Conservation (phyloP, 2,329 filamentous ascomycete genomes). For the Parastagonospora nodorum region DNA sequence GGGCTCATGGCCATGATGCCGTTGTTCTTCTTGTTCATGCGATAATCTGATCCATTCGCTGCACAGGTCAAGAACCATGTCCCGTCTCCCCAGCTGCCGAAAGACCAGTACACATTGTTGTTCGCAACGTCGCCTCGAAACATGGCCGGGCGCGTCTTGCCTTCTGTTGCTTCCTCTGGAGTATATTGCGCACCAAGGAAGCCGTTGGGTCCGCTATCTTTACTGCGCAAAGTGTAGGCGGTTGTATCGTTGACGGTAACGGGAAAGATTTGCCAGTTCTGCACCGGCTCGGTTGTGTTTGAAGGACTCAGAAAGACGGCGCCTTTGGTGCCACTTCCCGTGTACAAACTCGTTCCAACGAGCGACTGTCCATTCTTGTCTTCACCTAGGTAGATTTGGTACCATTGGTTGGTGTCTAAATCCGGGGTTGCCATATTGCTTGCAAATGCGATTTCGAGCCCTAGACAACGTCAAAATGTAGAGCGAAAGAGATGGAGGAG, state of each 20-base stretch:
- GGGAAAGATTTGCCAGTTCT: conserved; percentile 28
- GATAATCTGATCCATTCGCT: conserved; percentile 21
- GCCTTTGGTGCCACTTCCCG: conserved; percentile 9
- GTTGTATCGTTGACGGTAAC: conserved; percentile 14
- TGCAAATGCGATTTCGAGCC: neutral
- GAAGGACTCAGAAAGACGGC: conserved; percentile 16
- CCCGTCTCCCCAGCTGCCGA: conserved; percentile 26
- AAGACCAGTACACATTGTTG: conserved; percentile 25
- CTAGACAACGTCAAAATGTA: neutral
- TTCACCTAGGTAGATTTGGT: conserved; percentile 20
- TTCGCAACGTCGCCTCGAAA: conserved; percentile 19
- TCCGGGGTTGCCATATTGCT: conserved; percentile 6
- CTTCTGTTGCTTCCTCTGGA: conserved; percentile 11
- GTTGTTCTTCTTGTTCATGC: conserved; percentile 12
- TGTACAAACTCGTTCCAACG: conserved; percentile 14
- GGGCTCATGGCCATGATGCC: conserved; percentile 14
- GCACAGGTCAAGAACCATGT: conserved; percentile 24
- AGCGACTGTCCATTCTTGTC: conserved; percentile 4
- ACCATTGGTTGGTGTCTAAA: conserved; percentile 26
- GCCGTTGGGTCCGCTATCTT: conserved; percentile 16
- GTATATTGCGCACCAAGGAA: conserved; percentile 17
- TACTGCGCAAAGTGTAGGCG: conserved; percentile 19
- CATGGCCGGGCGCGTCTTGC: conserved; percentile 19
- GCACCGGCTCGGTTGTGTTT: neutral
- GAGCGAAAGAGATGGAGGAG: neutral